Evolutionary conservation across 1,284 basidiomycete genomes (phyloP), one percentile per base, ranked within the genome.

Genomic region (Malassezia caprae): DNA sequence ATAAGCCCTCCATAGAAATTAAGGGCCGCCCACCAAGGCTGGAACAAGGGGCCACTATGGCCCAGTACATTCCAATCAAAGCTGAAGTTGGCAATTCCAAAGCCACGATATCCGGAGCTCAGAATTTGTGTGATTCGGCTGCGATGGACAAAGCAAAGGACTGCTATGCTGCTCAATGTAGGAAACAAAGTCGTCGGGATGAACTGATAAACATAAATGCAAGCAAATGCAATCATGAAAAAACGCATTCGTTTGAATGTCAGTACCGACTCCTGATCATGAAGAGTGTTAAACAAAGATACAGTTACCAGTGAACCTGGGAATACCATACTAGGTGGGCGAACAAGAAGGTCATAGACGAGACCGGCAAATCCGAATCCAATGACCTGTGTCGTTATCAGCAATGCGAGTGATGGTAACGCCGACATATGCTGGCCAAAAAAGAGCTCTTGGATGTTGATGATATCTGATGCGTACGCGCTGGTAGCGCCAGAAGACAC

Each of bases 221-320:
- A 60, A 17, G 72, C 51, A 52, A 78, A 79, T 30, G 77, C 66
- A 15, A 77, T 31, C n/a, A 75, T 61, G 57, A 80, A 80, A 42
- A 80, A 64, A 4, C 73, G 68, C 23, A 79, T 63, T n/a, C 78
- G 61, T 13, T 72, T 65, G 0, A 68, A 50, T 4, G 75, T 79
- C 35, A 77, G 62, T 3, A 58, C 48, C 8, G 67, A 58, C n/a
- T 65, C 56, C 28, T 67, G 64, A 42, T 75, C 75, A 61, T 80
- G 79, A n/a, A 80, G 69, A 0, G 79, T 79, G 24, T 78, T 77
- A 60, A 79, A 80, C 17, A 80, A 76, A 44, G 78, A 77, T 4
- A 78, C 77, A 2, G 73, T 76, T 26, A 80, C 79, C 3, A 80
- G 73, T 2, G 76, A 75, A 15, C 75, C 73, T 0, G 79, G 79